Evolutionary conservation across 768 basidiomycete genomes (phyloP).

Genomic region (Megacollybia marginata): DNA sequence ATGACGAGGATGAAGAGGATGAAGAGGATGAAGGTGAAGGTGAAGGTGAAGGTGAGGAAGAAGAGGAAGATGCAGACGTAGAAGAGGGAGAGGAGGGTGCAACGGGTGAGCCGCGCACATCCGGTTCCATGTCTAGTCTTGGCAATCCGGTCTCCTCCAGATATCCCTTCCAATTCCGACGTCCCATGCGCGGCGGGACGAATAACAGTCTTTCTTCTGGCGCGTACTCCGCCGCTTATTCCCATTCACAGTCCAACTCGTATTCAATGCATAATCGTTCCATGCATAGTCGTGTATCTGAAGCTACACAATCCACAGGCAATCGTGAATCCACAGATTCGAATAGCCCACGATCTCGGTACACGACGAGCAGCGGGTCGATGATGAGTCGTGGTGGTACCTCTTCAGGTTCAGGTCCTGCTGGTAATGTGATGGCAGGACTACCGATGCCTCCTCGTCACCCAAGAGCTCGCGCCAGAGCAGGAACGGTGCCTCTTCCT

Average conservation of each 20-base stretch:
- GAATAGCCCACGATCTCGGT: constrained; percentile 36
- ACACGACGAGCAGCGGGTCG: constrained; percentile 14
- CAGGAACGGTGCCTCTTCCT: constrained; percentile 24
- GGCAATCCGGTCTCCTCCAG: constrained; percentile 68
- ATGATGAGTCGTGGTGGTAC: too few species aligned
- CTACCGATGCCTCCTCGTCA: constrained; percentile 39
- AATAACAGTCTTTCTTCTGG: constrained; percentile 26
- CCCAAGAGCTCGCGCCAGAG: constrained; percentile 24
- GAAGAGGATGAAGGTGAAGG: constrained; percentile 24
- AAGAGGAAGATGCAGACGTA: constrained; percentile 18
- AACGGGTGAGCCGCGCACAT: constrained; percentile 45
- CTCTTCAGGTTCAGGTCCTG: constrained; percentile 27
- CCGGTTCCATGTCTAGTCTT: constrained; percentile 80
- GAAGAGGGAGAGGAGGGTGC: constrained; percentile 38
- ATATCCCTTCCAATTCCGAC: constrained; percentile 64
- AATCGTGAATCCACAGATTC: constrained; percentile 58
- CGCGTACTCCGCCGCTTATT: constrained; percentile 29
- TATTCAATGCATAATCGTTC: constrained; percentile 30
- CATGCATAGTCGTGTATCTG: constrained; percentile 29
- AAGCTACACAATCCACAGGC: constrained; percentile 53
- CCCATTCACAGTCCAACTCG: constrained; percentile 21
- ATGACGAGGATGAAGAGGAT: constrained; percentile 23
- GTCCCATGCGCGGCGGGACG: constrained; percentile 35
- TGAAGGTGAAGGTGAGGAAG: constrained; percentile 17
- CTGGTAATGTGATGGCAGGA: constrained; percentile 22